phyloP scores from a whole-genome alignment of 129 eudicot genomes.

The Lonicera japonica region DNA sequence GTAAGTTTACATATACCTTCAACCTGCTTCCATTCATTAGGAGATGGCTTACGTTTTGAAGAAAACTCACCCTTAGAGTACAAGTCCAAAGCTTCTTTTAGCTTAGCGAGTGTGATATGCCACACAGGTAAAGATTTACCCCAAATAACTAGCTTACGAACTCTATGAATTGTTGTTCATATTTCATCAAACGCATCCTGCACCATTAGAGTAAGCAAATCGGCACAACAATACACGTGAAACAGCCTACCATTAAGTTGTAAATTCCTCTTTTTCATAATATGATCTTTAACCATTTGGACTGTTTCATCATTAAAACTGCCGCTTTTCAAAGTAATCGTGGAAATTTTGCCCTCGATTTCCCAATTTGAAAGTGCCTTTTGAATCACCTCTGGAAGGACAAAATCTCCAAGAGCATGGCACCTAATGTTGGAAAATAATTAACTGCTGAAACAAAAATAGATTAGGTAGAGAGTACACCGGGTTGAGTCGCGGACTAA shows the following conservation, averaged over 20 bases:
- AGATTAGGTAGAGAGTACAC: too few species aligned
- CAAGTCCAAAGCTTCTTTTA: slow-evolving; percentile 8
- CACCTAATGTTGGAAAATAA: too few species aligned
- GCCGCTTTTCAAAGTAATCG: not conserved
- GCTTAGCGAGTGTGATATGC: slow-evolving; percentile 9
- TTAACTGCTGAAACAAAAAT: too few species aligned
- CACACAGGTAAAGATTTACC: not conserved
- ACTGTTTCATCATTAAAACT: slow-evolving; percentile 3
- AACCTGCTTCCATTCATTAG: slow-evolving; percentile 26
- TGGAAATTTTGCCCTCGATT: slow-evolving; percentile 8
- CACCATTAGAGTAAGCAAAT: slow-evolving; percentile 10
- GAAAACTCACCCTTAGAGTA: slow-evolving; percentile 11
- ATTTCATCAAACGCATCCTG: slow-evolving; percentile 5
- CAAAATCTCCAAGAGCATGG: not conserved
- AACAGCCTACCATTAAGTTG: slow-evolving; percentile 14
- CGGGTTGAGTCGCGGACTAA: too few species aligned
- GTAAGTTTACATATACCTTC: slow-evolving; percentile 18
- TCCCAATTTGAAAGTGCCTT: slow-evolving; percentile 14
- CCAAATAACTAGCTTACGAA: not conserved
- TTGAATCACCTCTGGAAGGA: not conserved
- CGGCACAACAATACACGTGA: slow-evolving; percentile 12
- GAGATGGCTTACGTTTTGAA: slow-evolving; percentile 11
- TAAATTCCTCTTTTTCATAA: slow-evolving; percentile 6
- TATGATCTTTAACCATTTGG: slow-evolving; percentile 1
- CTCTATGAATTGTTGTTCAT: not conserved